Evolutionary conservation across 2,329 filamentous ascomycete genomes (phyloP).

Genomic region (Trichoderma hamatum): DNA sequence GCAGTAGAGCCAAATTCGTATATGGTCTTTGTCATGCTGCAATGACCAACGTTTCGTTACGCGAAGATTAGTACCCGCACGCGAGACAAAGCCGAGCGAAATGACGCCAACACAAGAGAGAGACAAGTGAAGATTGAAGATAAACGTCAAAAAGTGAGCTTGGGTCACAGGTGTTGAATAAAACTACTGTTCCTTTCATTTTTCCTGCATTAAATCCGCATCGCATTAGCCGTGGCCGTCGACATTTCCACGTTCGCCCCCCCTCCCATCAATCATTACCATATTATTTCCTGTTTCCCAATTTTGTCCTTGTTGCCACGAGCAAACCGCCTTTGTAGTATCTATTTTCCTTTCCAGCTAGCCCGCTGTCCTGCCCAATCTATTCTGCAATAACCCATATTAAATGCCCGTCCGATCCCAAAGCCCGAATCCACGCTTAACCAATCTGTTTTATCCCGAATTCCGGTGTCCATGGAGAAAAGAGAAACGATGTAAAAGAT

Average conservation of each 20-base stretch:
- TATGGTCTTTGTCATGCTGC: neutral
- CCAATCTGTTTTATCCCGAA: constrained; percentile 10
- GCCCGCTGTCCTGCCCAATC: constrained; percentile 5
- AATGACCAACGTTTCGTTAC: neutral
- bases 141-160: neutral
- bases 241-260: neutral
- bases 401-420: neutral
- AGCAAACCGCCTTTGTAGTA: constrained; percentile 4
- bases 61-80: neutral
- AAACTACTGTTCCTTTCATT: neutral
- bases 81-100: neutral
- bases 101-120: neutral
- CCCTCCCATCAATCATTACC: constrained; percentile 3
- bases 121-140: neutral
- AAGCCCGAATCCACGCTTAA: neutral
- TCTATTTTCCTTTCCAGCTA: constrained; percentile 7
- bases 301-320: neutral
- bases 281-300: neutral
- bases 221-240: constrained; percentile 2
- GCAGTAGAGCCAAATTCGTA: neutral
- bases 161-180: neutral
- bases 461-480: neutral
- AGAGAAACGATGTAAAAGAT: neutral
- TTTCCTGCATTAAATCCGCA: neutral
- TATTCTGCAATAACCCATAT: constrained; percentile 16